Evolutionary conservation across 371 early-diverging fungal genomes (phyloP).

Genomic region (Zopfochytrium polystomum): DNA sequence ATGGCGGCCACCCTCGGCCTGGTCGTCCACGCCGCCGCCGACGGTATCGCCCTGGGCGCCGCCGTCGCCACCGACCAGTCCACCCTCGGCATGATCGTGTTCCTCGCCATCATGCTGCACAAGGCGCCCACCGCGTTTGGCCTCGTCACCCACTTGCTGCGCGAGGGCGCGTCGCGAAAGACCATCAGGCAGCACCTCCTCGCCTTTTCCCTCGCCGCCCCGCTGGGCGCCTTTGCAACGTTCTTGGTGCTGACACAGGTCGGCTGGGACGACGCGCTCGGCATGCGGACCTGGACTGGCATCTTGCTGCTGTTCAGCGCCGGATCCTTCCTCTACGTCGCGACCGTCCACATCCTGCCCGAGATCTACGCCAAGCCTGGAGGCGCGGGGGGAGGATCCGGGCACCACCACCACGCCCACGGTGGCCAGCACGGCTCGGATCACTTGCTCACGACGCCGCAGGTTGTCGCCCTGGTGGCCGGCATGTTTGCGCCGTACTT

Average conservation of each 20-base stretch:
- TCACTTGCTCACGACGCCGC: constrained; percentile 14
- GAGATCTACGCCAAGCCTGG: constrained; percentile 46
- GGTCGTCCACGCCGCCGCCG: constrained; percentile 90
- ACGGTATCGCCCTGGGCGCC: constrained; percentile 93
- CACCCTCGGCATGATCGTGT: constrained; percentile 76
- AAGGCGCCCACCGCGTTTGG: constrained; percentile 95
- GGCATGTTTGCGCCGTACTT: constrained; percentile 43
- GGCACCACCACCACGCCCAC: background rate
- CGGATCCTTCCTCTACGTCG: constrained; percentile 91
- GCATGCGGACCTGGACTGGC: constrained; percentile 76
- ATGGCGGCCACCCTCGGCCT: constrained; percentile 75
- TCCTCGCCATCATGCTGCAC: constrained; percentile 94
- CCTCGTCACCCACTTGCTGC: constrained; percentile 75
- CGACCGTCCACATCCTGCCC: constrained; percentile 71
- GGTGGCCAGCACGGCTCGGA: constrained; percentile 6
- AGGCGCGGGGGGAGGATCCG: background rate
- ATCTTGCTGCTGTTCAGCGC: constrained; percentile 57
- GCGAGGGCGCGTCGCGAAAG: constrained; percentile 60
- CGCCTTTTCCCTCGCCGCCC: constrained; percentile 82
- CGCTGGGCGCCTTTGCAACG: constrained; percentile 76
- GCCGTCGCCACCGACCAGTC: constrained; percentile 44
- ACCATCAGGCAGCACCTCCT: constrained; percentile 72
- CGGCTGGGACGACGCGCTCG: constrained; percentile 33
- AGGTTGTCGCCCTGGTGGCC: constrained; percentile 31
- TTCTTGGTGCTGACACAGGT: constrained; percentile 43